Base-by-base conservation (phyloP, 805 yeast genomes). In the Ogataea methylovora region DNA sequence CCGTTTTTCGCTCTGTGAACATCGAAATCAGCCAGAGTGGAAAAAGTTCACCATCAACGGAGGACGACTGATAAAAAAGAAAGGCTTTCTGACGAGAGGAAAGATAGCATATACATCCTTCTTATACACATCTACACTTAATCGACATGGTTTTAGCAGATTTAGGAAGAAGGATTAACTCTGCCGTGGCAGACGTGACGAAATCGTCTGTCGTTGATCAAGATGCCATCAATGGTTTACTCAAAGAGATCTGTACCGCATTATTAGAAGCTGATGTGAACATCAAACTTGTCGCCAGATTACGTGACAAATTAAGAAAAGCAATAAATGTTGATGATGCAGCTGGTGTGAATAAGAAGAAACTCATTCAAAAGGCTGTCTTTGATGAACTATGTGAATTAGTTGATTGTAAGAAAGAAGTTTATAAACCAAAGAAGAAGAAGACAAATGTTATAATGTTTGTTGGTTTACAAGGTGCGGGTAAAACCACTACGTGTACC, bases 401-500 rank as follows among this genome's bases (percentile, higher is more conserved):
- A 26, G 95, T 92, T 17, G 97, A 88, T 51, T 81, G 79, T 31
- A 65, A 69, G 41, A 54, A 52, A 29, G 49, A 45, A 34, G 30
- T 46, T 6, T 90, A 77, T 54, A 83, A 83, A 60, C 97, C 97
- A 27, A 83, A 82, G 64, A 88, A 88, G 66, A 79, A 86, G 48
- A 72, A 73, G 48, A 54, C 76, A 8, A 76, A 82, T 52, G 84
- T 90, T 22, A 82, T 92, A 44, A 92, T 92, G 98, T 84, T 92
- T 70, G 98, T 92, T 39, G 98, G 98, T 54, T 67, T 92, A 40
- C 98, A 92, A 60, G 98, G 98, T 65, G 92, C 97, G 10, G 98
- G 98, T 71, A 92, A 92, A 58, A 92, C 98, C 22, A 92, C 98
- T 0, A 79, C 96, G 2, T 88, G 97, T 76, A 92, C 98, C 2